These are phyloP conservation scores for Suillus hirtellus DNA, from an alignment of 768 basidiomycete species.

Conservation along the genomic window DNA sequence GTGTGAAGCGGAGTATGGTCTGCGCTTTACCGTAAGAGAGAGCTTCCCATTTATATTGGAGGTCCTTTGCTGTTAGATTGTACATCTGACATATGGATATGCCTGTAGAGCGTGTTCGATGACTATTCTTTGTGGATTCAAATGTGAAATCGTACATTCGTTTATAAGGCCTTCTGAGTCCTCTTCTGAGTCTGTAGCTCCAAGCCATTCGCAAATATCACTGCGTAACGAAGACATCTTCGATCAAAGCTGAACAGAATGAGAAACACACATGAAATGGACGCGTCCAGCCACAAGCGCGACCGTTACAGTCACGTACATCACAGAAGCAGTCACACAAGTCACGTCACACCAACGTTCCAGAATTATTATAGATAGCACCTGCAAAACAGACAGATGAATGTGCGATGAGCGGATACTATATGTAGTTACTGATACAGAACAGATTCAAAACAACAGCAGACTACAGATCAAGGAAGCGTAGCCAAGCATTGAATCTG, in stretches of 20 bases:
- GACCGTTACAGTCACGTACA: not conserved
- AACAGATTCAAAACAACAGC: constrained; percentile 28
- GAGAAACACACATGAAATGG: not conserved
- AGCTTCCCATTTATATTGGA: constrained; percentile 75
- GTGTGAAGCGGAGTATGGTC: constrained; percentile 48
- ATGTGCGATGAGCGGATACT: constrained; percentile 20
- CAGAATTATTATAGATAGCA: constrained; percentile 5
- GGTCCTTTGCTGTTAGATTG: constrained; percentile 48
- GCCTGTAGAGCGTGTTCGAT: constrained; percentile 42
- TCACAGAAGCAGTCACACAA: not conserved
- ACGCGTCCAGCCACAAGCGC: constrained; percentile 8
- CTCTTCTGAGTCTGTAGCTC: constrained; percentile 35
- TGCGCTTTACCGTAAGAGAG: constrained; percentile 30
- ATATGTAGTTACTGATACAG: constrained; percentile 23
- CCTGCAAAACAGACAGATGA: constrained; percentile 16
- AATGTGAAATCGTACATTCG: constrained; percentile 47
- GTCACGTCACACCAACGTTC: not conserved
- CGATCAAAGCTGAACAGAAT: constrained; percentile 3
- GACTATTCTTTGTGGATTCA: not conserved
- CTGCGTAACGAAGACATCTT: constrained; percentile 25
- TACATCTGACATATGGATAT: constrained; percentile 64
- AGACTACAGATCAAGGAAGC: constrained; percentile 15
- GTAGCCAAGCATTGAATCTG: constrained; percentile 4
- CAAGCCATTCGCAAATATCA: constrained; percentile 28
- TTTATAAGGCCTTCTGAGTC: constrained; percentile 39